A percentile compares a stretch with the other conserved stretches of the same genome.
These are phyloP conservation scores for Fusarium robinianum DNA, from an alignment of 2,329 filamentous ascomycete species.

Conservation along the genomic window DNA sequence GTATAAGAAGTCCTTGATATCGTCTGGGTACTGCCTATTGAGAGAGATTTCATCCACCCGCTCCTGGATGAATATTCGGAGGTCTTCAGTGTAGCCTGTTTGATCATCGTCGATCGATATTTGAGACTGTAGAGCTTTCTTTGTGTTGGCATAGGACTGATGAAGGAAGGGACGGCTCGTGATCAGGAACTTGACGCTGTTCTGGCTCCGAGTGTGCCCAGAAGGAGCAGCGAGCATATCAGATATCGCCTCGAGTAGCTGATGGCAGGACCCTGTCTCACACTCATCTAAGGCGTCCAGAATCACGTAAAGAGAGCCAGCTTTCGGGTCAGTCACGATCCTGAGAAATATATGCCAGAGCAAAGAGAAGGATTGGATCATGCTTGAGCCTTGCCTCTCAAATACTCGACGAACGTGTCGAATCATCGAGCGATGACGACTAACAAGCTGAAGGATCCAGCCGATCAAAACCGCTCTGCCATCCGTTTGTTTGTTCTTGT, in stretches of 20 bases:
- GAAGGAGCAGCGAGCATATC: constrained; percentile 22
- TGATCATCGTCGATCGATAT: constrained; percentile 32
- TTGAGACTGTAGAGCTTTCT: constrained; percentile 5
- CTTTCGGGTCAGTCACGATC: constrained; percentile 38
- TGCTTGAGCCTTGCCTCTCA: constrained; percentile 38
- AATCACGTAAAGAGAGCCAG: constrained; percentile 38
- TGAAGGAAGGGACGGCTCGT: constrained; percentile 39
- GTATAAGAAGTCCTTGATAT: constrained; percentile 37
- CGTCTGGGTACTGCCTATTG: constrained; percentile 29
- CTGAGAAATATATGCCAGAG: constrained; percentile 44
- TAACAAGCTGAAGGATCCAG: constrained; percentile 43
- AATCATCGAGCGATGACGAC: constrained; percentile 39
- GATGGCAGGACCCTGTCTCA: constrained; percentile 33
- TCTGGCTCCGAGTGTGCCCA: constrained; percentile 12
- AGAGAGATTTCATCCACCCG: constrained; percentile 40
- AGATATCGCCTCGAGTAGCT: constrained; percentile 35
- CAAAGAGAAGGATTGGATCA: constrained; percentile 41
- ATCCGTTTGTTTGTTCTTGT: constrained; percentile 43
- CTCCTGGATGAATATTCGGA: constrained; percentile 40
- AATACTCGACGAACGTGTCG: constrained; percentile 39
- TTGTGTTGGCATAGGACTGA: constrained; percentile 7
- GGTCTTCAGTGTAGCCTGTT: constrained; percentile 34
- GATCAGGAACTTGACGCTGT: constrained; percentile 41
- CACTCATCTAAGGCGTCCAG: constrained; percentile 48
- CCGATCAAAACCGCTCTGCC: constrained; percentile 42